Percentiles rank a stretch among this genome's conserved stretches.
Conservation (phyloP, 495 filamentous ascomycete genomes). For the Pyrenopolyporus hunteri region DNA sequence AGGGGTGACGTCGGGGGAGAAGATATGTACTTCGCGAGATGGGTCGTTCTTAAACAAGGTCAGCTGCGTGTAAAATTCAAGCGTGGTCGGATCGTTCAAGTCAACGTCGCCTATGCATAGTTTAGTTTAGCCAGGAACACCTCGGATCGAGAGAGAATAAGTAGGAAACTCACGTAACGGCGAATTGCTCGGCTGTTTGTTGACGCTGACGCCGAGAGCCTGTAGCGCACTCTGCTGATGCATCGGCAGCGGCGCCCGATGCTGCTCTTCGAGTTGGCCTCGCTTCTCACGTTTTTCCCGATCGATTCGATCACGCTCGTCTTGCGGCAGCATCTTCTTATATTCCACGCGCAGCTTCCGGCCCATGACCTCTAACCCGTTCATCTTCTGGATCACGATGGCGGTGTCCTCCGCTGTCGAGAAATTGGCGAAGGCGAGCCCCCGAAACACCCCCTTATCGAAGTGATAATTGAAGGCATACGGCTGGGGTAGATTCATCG, state of each 20-base stretch:
- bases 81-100: constrained; percentile 87
- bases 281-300: constrained; percentile 95
- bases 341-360: constrained; percentile 95
- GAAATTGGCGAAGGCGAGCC: constrained; percentile 97
- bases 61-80: constrained; percentile 87
- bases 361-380: constrained; percentile 94
- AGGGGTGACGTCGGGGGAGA: constrained; percentile 79
- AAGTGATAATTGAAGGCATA: constrained; percentile 99
- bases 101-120: constrained; percentile 67
- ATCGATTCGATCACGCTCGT: constrained; percentile 95
- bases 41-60: constrained; percentile 84
- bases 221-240: constrained; percentile 85
- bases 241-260: constrained; percentile 68
- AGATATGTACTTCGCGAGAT: constrained; percentile 77
- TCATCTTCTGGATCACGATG: constrained; percentile 85
- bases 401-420: constrained; percentile 93
- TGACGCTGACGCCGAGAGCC: constrained; percentile 71
- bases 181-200: constrained; percentile 43
- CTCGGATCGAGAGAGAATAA: neutral
- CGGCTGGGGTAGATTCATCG: constrained; percentile 85
- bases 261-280: constrained; percentile 96
- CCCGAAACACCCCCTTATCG: constrained; percentile 96
- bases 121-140: constrained; percentile 35
- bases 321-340: constrained; percentile 97
- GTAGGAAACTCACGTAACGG: constrained; percentile 42